A percentile compares a stretch with the other conserved stretches of the same genome.
Evolutionary conservation across 176 grass and related monocot genomes (phyloP).

Genomic region (Oryza australiensis): DNA sequence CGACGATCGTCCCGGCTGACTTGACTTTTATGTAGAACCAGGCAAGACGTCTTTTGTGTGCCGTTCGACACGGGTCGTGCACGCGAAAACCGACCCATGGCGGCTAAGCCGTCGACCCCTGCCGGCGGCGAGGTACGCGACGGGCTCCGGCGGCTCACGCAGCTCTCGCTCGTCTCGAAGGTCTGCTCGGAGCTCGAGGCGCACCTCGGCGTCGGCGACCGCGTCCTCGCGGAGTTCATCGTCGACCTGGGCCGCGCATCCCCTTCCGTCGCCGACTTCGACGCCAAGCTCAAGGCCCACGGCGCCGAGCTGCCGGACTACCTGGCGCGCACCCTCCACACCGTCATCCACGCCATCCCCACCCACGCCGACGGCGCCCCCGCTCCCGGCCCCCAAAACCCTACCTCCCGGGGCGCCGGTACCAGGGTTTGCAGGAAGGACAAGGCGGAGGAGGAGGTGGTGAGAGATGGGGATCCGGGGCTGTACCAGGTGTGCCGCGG

Average conservation of each 20-base stretch:
- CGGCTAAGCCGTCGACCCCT: slow-evolving; percentile 14
- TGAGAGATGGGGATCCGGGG: slow-evolving; percentile 43
- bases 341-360: slow-evolving; percentile 85
- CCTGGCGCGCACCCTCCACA: slow-evolving; percentile 69
- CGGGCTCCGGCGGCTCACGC: slow-evolving; percentile 63
- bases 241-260: slow-evolving; percentile 61
- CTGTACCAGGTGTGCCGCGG: slow-evolving; percentile 58
- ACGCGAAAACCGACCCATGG: slow-evolving; percentile 34
- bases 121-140: slow-evolving; percentile 38
- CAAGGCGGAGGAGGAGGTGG: background rate
- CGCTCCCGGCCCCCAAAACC: background rate
- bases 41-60: too few relatives aligned
- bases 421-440: background rate
- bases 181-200: slow-evolving; percentile 76
- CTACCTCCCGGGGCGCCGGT: background rate
- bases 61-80: too few relatives aligned
- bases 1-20: too few relatives aligned
- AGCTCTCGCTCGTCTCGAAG: slow-evolving; percentile 72
- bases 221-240: slow-evolving; percentile 82
- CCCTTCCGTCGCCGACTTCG: slow-evolving; percentile 56
- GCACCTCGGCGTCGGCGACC: slow-evolving; percentile 69
- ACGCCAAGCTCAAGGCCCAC: slow-evolving; percentile 58
- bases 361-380: slow-evolving; percentile 41
- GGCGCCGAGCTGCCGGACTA: slow-evolving; percentile 75
- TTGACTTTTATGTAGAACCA: background rate